Conservation (phyloP, 2,329 filamentous ascomycete species). For the Ophiostoma sp. region DNA sequence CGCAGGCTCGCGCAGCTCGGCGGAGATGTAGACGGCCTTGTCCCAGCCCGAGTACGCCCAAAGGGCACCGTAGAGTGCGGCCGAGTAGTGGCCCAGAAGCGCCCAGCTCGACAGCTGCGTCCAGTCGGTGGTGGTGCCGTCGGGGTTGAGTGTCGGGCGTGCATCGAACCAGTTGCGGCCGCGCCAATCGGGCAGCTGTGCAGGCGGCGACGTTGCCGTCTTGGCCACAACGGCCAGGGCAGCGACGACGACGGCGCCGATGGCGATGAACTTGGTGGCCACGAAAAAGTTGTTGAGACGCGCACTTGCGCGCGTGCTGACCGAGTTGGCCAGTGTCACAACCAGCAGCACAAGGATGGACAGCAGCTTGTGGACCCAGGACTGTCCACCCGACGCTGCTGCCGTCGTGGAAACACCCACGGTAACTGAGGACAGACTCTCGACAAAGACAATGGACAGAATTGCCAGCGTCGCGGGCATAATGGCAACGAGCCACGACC, state of each 20-base stretch:
- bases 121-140: conserved; percentile 48
- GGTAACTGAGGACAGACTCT: conserved; percentile 41
- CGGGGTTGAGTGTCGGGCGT: conserved; percentile 46
- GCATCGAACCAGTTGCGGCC: conserved; percentile 51
- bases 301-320: conserved; percentile 52
- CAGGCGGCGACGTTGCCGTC: conserved; percentile 32
- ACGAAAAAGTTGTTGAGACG: conserved; percentile 54
- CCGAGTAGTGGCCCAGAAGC: conserved; percentile 53
- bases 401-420: neutral
- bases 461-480: conserved; percentile 62
- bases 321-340: conserved; percentile 49
- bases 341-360: conserved; percentile 45
- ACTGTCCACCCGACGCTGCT: neutral
- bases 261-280: conserved; percentile 47
- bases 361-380: conserved; percentile 46
- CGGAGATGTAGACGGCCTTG: conserved; percentile 55
- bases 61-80: conserved; percentile 56
- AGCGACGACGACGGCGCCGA: conserved; percentile 45
- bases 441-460: conserved; percentile 58
- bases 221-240: conserved; percentile 43
- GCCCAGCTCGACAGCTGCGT: conserved; percentile 49
- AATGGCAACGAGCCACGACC: conserved; percentile 60
- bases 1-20: conserved; percentile 47
- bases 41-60: conserved; percentile 66
- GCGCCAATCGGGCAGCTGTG: conserved; percentile 44